These are phyloP conservation scores for Aschersonia sp. DNA, from an alignment of 2,329 filamentous ascomycete species.

Conservation along the genomic window DNA sequence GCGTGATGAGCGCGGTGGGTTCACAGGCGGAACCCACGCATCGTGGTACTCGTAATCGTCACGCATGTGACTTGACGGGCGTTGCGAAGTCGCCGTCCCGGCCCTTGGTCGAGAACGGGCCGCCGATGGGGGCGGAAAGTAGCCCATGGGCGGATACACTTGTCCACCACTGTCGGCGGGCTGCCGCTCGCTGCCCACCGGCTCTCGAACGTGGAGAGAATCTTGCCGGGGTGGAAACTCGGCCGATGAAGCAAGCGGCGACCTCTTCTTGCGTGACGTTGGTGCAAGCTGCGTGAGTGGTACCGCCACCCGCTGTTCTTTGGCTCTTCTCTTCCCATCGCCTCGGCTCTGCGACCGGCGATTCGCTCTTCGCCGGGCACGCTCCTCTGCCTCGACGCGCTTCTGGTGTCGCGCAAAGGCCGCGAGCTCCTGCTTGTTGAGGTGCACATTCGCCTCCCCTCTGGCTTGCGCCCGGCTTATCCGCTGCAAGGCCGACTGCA, in stretches of 20 bases:
- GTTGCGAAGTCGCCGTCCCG: slow-evolving; percentile 24
- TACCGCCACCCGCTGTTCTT: slow-evolving; percentile 34
- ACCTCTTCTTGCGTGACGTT: slow-evolving; percentile 21
- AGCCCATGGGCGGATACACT: slow-evolving; percentile 32
- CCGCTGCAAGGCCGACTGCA: slow-evolving; percentile 64
- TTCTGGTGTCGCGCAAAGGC: slow-evolving; percentile 58
- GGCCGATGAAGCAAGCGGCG: slow-evolving; percentile 7
- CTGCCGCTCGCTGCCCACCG: slow-evolving; percentile 23
- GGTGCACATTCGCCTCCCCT: slow-evolving; percentile 64
- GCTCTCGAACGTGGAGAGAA: slow-evolving; percentile 12
- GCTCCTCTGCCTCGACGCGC: slow-evolving; percentile 46
- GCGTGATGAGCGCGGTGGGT: slow-evolving; percentile 15
- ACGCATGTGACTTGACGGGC: slow-evolving; percentile 16
- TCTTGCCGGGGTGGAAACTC: slow-evolving; percentile 14
- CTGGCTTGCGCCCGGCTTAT: slow-evolving; percentile 65
- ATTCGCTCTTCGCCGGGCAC: slow-evolving; percentile 48
- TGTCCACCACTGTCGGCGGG: slow-evolving; percentile 18
- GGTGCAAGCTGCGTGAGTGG: slow-evolving; percentile 37
- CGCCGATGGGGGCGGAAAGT: slow-evolving; percentile 31
- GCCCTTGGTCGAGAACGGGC: slow-evolving; percentile 26
- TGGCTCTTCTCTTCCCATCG: slow-evolving; percentile 23
- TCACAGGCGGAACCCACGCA: not conserved
- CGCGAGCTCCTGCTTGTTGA: slow-evolving; percentile 66
- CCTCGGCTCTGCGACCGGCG: slow-evolving; percentile 23
- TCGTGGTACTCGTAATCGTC: slow-evolving; percentile 28